phyloP scores from a whole-genome alignment of 2,329 filamentous ascomycete genomes.

The Colletotrichum camelliae region DNA sequence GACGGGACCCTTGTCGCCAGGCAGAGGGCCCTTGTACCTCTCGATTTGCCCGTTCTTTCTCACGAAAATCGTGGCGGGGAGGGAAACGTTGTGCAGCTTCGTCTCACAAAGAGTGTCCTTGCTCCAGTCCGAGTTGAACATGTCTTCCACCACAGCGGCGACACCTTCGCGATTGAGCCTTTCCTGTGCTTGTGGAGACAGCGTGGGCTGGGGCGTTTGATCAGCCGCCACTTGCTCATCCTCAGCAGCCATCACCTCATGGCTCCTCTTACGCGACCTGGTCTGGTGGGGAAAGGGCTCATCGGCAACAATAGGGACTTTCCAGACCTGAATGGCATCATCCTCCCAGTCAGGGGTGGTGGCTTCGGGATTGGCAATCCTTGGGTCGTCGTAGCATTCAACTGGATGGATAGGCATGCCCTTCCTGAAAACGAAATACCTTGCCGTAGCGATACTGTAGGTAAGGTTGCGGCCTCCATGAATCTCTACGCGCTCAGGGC shows the following conservation, averaged over 20 bases:
- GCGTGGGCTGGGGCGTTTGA: not conserved
- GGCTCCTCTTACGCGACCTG: slow-evolving; percentile 38
- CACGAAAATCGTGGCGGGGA: slow-evolving; percentile 75
- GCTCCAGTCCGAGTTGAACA: slow-evolving; percentile 58
- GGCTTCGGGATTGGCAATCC: slow-evolving; percentile 43
- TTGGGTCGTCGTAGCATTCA: slow-evolving; percentile 64
- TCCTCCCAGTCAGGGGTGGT: slow-evolving; percentile 75
- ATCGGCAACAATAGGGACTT: slow-evolving; percentile 64
- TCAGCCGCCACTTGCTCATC: not conserved
- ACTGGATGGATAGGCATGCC: slow-evolving; percentile 74
- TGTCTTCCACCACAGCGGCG: slow-evolving; percentile 29
- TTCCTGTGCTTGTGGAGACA: slow-evolving; percentile 24
- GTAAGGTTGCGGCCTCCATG: slow-evolving; percentile 83
- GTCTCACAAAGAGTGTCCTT: slow-evolving; percentile 73
- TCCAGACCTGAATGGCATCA: slow-evolving; percentile 82
- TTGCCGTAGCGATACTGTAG: slow-evolving; percentile 80
- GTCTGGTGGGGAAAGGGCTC: slow-evolving; percentile 20
- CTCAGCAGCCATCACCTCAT: slow-evolving; percentile 21
- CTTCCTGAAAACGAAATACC: slow-evolving; percentile 86
- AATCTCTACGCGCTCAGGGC: slow-evolving; percentile 44
- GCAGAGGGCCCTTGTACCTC: slow-evolving; percentile 72
- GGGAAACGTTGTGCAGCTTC: slow-evolving; percentile 67
- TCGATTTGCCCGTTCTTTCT: slow-evolving; percentile 69
- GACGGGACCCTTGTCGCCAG: slow-evolving; percentile 51
- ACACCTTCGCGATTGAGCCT: slow-evolving; percentile 29